phyloP scores from a whole-genome alignment of 2,329 filamentous ascomycete genomes.

The Trichoderma brevicompactum region DNA sequence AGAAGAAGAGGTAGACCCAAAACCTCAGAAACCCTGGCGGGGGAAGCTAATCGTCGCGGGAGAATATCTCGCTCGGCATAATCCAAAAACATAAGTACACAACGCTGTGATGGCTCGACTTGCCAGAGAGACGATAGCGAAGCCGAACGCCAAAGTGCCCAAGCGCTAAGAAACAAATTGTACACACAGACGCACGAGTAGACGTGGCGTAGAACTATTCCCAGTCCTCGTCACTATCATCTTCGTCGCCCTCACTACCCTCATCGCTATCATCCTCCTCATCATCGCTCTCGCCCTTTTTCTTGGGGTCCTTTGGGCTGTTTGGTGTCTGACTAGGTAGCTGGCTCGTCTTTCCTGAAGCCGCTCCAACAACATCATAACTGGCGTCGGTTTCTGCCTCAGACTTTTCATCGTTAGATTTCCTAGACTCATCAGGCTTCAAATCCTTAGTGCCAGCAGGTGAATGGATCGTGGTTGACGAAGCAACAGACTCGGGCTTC shows the following conservation, averaged over 20 bases:
- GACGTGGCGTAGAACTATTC: slow-evolving; percentile 54
- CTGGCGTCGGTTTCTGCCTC: slow-evolving; percentile 92
- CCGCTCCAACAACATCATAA: slow-evolving; percentile 87
- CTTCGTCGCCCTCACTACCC: slow-evolving; percentile 52
- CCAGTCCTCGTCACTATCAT: slow-evolving; percentile 68
- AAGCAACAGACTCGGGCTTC: slow-evolving; percentile 56
- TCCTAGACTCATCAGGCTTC: slow-evolving; percentile 68
- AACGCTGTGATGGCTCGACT: slow-evolving; percentile 20
- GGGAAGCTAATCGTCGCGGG: neutral
- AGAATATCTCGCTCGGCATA: neutral
- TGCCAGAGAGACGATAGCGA: slow-evolving; percentile 32
- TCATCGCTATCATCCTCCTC: slow-evolving; percentile 45
- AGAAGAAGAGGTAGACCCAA: slow-evolving; percentile 63
- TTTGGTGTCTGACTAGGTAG: slow-evolving; percentile 85
- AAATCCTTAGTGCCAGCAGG: slow-evolving; percentile 48
- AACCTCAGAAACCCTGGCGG: neutral
- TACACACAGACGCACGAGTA: slow-evolving; percentile 1
- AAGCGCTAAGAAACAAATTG: slow-evolving; percentile 32
- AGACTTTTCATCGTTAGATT: slow-evolving; percentile 86
- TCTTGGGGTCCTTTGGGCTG: slow-evolving; percentile 62
- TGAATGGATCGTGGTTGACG: slow-evolving; percentile 65
- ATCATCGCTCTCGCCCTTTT: slow-evolving; percentile 49
- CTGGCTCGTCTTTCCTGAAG: slow-evolving; percentile 76
- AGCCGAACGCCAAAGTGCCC: slow-evolving; percentile 42
- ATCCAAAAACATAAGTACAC: slow-evolving; percentile 30